phyloP scores from a whole-genome alignment of 1,284 basidiomycete genomes.

The Boletus nobilissimus region DNA sequence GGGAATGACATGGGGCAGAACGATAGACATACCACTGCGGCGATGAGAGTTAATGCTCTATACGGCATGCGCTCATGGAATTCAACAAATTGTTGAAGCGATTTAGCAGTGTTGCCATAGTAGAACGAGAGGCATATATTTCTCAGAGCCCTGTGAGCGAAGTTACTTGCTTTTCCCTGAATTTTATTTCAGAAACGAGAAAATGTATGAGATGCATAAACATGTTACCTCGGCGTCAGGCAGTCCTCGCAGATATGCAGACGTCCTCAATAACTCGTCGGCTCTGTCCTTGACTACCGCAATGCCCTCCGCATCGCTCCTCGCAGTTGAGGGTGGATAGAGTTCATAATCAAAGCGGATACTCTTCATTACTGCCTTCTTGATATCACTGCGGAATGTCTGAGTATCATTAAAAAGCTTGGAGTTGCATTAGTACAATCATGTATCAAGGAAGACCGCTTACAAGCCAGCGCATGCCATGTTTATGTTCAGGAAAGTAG shows the following conservation, averaged over 20 bases:
- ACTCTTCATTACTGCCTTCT: not conserved
- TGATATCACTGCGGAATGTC: conserved; percentile 20
- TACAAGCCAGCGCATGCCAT: not conserved
- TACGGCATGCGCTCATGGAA: conserved; percentile 2
- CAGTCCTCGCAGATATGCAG: not conserved
- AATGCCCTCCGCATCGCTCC: not conserved
- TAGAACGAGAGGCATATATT: not conserved
- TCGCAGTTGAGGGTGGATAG: not conserved
- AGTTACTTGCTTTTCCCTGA: conserved; percentile 1
- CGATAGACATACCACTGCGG: not conserved
- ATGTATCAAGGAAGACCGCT: not conserved
- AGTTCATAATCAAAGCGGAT: conserved; percentile 5
- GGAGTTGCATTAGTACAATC: too few species aligned
- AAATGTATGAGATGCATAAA: not conserved
- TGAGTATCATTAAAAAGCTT: conserved; percentile 10
- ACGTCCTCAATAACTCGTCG: not conserved
- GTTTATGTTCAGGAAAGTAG: too few species aligned
- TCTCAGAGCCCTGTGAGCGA: not conserved
- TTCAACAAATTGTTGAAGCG: conserved; percentile 2
- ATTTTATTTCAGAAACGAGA: not conserved
- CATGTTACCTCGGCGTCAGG: not conserved
- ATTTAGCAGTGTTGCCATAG: conserved; percentile 1
- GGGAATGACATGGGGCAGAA: too few species aligned
- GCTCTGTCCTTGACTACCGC: not conserved
- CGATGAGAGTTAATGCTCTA: conserved; percentile 1